These are phyloP conservation scores for Blastocystis sp. DNA, from an alignment of 352 stramenopile genomes.

Conservation along the genomic window DNA sequence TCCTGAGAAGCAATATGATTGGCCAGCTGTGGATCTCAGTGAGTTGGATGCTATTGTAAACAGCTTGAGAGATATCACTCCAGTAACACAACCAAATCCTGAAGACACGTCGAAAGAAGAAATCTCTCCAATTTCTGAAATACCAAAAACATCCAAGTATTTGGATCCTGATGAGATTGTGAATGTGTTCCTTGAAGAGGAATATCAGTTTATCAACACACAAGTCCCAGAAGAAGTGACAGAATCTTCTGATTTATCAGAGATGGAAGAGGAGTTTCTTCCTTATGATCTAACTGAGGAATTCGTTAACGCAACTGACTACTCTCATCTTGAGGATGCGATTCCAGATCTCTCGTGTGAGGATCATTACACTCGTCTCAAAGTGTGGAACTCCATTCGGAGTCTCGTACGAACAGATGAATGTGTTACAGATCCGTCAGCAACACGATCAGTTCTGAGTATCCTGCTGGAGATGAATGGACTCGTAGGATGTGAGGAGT, in stretches of 20 bases:
- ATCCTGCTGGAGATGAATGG: constrained; percentile 20
- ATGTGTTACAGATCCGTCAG: not conserved
- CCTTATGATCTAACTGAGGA: constrained; percentile 33
- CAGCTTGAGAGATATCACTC: no score
- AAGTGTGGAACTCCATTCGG: not conserved
- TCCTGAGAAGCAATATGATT: constrained; percentile 29
- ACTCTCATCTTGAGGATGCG: not conserved
- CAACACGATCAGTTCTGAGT: not conserved
- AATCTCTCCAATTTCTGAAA: not conserved
- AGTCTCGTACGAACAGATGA: not conserved
- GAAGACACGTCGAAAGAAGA: not conserved
- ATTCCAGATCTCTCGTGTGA: not conserved
- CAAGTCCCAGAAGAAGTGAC: not conserved
- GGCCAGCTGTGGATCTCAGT: not conserved
- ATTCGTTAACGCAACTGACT: not conserved
- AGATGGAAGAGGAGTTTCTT: constrained; percentile 48
- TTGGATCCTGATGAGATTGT: constrained; percentile 33
- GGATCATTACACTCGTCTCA: not conserved
- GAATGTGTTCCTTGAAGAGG: constrained; percentile 3
- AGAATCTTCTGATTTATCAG: not conserved
- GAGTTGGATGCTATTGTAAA: constrained; percentile 10
- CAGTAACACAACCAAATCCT: not conserved
- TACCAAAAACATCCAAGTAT: not conserved
- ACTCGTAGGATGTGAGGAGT: not conserved
- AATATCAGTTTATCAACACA: not conserved